phyloP scores from a whole-genome alignment of 352 stramenopile genomes.

The Globisporangium orthogonon region DNA sequence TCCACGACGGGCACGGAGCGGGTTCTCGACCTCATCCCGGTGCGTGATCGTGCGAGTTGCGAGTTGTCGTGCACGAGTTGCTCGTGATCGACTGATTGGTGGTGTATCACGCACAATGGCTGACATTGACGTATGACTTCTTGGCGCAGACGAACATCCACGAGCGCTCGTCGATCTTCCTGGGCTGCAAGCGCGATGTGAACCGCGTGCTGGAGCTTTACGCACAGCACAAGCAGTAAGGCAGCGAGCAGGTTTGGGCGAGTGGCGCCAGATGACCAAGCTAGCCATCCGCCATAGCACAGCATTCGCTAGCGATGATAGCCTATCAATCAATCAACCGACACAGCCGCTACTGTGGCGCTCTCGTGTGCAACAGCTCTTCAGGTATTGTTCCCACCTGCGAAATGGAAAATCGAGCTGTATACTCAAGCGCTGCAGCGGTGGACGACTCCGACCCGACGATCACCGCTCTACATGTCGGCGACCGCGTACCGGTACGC shows the following conservation, averaged over 20 bases:
- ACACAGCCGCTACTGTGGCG: too few species aligned
- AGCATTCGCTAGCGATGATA: neutral
- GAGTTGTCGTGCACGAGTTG: too few species aligned
- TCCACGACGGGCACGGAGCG: slow-evolving; percentile 92
- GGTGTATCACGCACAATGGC: too few species aligned
- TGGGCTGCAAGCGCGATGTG: slow-evolving; percentile 90
- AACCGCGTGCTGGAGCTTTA: slow-evolving; percentile 75
- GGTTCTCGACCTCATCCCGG: slow-evolving; percentile 92
- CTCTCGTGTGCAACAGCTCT: too few species aligned
- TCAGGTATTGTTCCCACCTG: neutral
- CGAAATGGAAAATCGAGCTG: neutral
- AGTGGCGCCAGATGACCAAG: neutral
- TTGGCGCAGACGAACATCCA: slow-evolving; percentile 93
- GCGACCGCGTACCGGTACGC: slow-evolving; percentile 76
- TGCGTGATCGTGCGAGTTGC: slow-evolving; percentile 24
- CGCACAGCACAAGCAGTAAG: slow-evolving; percentile 55
- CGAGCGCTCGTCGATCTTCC: slow-evolving; percentile 96
- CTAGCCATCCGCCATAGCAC: neutral
- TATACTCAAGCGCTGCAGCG: neutral
- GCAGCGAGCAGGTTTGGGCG: too few species aligned
- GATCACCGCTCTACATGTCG: slow-evolving; percentile 56
- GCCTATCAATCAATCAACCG: neutral
- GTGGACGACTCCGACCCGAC: neutral
- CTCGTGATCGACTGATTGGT: too few species aligned
- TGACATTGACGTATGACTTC: neutral